phyloP scores from a whole-genome alignment of 176 grass and related monocot species.

The Chrysopogon serrulatus region DNA sequence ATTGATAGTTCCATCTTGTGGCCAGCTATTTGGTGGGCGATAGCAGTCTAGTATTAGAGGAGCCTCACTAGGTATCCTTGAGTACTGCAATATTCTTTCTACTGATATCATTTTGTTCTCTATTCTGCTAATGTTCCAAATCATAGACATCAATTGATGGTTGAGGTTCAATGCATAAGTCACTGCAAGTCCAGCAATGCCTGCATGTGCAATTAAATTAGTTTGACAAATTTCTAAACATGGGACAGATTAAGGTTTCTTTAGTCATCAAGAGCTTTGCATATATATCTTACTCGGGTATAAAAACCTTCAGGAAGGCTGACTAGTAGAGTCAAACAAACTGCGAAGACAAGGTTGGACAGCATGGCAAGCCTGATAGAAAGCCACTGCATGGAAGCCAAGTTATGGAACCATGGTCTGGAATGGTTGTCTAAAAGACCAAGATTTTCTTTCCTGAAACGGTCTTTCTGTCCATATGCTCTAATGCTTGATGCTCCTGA shows the following conservation, averaged over 20 bases:
- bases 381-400: constrained; percentile 78
- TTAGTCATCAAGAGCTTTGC: background rate
- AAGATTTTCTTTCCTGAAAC: constrained; percentile 68
- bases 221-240: background rate
- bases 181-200: constrained; percentile 83
- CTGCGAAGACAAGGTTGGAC: constrained; percentile 73
- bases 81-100: constrained; percentile 91
- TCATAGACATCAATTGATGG: constrained; percentile 58
- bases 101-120: constrained; percentile 96
- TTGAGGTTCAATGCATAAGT: constrained; percentile 88
- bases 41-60: constrained; percentile 61
- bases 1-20: constrained; percentile 62
- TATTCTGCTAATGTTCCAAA: constrained; percentile 77
- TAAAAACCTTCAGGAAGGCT: constrained; percentile 85
- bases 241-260: background rate
- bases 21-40: constrained; percentile 54
- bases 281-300: constrained; percentile 73
- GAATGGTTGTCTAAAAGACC: constrained; percentile 54
- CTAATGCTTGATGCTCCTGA: constrained; percentile 76
- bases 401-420: constrained; percentile 74
- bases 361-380: constrained; percentile 67
- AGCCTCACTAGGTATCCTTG: constrained; percentile 67
- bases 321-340: constrained; percentile 67
- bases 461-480: constrained; percentile 66
- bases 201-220: constrained; percentile 33